Conservation (phyloP, 768 basidiomycete genomes). For the Hemileccinum rubropunctum region DNA sequence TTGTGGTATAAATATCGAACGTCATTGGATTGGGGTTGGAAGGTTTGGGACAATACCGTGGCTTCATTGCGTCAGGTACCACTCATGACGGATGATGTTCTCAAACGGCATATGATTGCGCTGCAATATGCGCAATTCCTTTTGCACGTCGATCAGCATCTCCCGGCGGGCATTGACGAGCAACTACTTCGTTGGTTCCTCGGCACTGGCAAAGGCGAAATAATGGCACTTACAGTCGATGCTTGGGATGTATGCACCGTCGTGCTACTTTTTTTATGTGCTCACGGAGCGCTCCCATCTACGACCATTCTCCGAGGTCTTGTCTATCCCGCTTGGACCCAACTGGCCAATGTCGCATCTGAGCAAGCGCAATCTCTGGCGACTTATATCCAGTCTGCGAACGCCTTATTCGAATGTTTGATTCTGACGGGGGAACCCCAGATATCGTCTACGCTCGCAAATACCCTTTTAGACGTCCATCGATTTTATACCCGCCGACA, state of each 20-base stretch:
- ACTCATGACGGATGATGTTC: conserved; percentile 46
- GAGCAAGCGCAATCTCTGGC: conserved; percentile 42
- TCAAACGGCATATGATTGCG: conserved; percentile 50
- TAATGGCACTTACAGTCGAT: conserved; percentile 55
- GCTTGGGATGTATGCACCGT: conserved; percentile 66
- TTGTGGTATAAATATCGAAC: conserved; percentile 83
- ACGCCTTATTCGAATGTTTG: conserved; percentile 57
- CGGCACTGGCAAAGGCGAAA: conserved; percentile 63
- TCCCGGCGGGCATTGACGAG: conserved; percentile 68
- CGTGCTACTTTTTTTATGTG: conserved; percentile 61
- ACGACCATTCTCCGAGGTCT: conserved; percentile 73
- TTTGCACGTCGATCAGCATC: conserved; percentile 70
- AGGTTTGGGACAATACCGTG: conserved; percentile 81
- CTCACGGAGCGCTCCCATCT: conserved; percentile 65
- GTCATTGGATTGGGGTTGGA: conserved; percentile 73
- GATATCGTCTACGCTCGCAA: conserved; percentile 35
- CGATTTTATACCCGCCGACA: conserved; percentile 67
- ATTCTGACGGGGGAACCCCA: conserved; percentile 54
- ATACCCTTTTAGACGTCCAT: conserved; percentile 63
- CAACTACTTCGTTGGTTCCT: conserved; percentile 72
- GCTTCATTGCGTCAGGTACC: conserved; percentile 71
- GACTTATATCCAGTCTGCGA: conserved; percentile 60
- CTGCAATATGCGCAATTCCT: conserved; percentile 70
- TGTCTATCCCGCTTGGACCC: conserved; percentile 76
- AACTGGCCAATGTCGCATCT: conserved; percentile 42